Base-by-base conservation (phyloP, 805 yeast genomes). In the Candida ulmi region DNA sequence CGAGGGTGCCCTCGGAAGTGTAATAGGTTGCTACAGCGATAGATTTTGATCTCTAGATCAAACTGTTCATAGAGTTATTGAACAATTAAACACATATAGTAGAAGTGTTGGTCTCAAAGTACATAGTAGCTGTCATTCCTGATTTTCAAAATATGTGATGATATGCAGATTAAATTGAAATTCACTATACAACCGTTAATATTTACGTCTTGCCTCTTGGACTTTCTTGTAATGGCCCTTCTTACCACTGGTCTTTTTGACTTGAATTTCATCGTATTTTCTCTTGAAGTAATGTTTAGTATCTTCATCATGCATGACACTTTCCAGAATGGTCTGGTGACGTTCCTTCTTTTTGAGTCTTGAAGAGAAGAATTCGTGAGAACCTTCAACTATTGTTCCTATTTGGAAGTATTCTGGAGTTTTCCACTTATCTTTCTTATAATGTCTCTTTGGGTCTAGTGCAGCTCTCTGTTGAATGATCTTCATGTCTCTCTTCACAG, bases 371-470 rank as follows among this genome's bases (percentile, higher is more conserved):
- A 72, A 87, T 57, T 91, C 97, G 2, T 86, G 71, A 47, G 81
- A 78, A 32, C 88, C 91, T 51, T 84, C 93, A 19, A 90, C 62
- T 28, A 93, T 76, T 0, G 96, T 88, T 13, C 99, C 99, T 51
- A 85, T 75, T 42, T 91, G 93, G 59, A 93, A 88, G 48, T 71
- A 77, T 53, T 84, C 86, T 34, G 95, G 91, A 8, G 72, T 70
- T 36, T 70, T 72, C 83, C 88, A 83, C 45, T 79, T 79, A 43
- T 83, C 93, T 59, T 86, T 87, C 63, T 86, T 88, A 64, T 93
- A 93, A 63, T 88, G 96, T 52, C 97, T 76, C 64, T 93, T 93
- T 8, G 97, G 98, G 58, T 93, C 98, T 45, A 93, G 70, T 9
- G 88, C 96, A 40, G 84, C 83, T 62, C 99, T 78, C 66, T 91